phyloP scores from a whole-genome alignment of 108 stramenopile genomes.

The Skeletonema tropicum region DNA sequence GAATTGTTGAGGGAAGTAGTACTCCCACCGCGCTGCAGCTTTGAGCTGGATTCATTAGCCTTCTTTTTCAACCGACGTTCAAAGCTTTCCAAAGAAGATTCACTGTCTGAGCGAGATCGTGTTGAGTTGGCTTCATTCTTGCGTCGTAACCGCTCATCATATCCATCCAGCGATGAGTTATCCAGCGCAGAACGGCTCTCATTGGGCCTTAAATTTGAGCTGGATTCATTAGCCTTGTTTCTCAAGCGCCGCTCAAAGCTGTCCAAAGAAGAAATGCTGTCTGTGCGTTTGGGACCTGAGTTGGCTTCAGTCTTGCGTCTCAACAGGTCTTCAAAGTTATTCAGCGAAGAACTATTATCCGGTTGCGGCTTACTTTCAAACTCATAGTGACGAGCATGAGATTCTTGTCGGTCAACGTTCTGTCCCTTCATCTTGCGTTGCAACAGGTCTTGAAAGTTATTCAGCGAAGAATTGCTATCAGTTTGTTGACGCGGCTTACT shows the following conservation, averaged over 20 bases:
- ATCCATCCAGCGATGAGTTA: neutral
- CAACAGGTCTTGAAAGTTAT: neutral
- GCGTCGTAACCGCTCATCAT: neutral
- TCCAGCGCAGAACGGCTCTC: too few relatives aligned
- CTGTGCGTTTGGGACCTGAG: neutral
- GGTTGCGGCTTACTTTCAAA: neutral
- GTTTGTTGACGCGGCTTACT: neutral
- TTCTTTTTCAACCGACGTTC: neutral
- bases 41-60: neutral
- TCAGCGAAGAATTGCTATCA: neutral
- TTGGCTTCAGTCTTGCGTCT: neutral
- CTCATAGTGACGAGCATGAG: neutral
- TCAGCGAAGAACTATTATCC: neutral
- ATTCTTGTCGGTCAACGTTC: neutral
- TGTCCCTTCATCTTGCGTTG: neutral
- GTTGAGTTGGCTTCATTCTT: neutral
- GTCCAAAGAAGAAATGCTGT: neutral
- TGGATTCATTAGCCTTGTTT: neutral
- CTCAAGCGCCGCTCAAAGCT: slow-evolving; percentile 1
- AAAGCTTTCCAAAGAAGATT: neutral
- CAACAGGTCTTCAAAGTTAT: neutral
- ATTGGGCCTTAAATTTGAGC: too few relatives aligned
- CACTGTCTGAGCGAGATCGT: neutral
- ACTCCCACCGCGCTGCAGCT: too few relatives aligned
- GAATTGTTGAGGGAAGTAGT: too few relatives aligned